Conservation (phyloP, 805 yeast species). For the Sugiyamaella lignohabitans region DNA sequence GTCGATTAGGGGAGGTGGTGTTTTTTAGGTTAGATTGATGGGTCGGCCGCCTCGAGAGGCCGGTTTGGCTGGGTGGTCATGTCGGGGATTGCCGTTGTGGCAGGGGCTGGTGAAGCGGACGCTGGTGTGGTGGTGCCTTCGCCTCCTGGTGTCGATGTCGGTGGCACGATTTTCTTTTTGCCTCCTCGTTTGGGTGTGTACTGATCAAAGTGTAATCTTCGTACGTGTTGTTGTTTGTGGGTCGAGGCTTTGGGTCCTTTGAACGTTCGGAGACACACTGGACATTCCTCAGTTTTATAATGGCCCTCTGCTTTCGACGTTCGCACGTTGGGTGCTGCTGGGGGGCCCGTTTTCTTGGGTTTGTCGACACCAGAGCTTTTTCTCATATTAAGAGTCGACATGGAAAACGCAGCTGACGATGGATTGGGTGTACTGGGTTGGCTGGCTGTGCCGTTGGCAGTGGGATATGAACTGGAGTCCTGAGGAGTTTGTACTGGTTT, state of each 20-base stretch:
- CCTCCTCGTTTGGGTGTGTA: conserved; percentile 44
- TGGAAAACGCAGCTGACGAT: too few relatives aligned
- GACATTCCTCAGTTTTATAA: conserved; percentile 35
- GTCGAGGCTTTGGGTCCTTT: conserved; percentile 43
- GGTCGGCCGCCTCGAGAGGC: too few relatives aligned
- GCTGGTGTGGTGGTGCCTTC: neutral
- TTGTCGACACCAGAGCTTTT: too few relatives aligned
- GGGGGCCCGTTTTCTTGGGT: neutral
- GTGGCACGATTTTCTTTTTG: conserved; percentile 26
- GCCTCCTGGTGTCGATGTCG: neutral
- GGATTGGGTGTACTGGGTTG: too few relatives aligned
- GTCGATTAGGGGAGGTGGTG: too few relatives aligned
- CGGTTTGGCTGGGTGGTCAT: too few relatives aligned
- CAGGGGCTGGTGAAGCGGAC: neutral
- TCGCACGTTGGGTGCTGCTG: conserved; percentile 5
- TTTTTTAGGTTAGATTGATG: too few relatives aligned
- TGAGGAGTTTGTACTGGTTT: too few relatives aligned
- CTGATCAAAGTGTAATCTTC: conserved; percentile 40
- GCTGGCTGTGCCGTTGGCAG: too few relatives aligned
- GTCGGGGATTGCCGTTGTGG: too few relatives aligned
- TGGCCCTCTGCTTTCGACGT: conserved; percentile 6
- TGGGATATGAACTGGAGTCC: too few relatives aligned
- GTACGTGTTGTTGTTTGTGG: conserved; percentile 44
- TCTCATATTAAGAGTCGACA: too few relatives aligned
- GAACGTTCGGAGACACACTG: conserved; percentile 39